Evolutionary conservation across 2,329 filamentous ascomycete genomes (phyloP), one percentile per base, ranked within the genome.

Genomic region (Diplocarpon rosae): DNA sequence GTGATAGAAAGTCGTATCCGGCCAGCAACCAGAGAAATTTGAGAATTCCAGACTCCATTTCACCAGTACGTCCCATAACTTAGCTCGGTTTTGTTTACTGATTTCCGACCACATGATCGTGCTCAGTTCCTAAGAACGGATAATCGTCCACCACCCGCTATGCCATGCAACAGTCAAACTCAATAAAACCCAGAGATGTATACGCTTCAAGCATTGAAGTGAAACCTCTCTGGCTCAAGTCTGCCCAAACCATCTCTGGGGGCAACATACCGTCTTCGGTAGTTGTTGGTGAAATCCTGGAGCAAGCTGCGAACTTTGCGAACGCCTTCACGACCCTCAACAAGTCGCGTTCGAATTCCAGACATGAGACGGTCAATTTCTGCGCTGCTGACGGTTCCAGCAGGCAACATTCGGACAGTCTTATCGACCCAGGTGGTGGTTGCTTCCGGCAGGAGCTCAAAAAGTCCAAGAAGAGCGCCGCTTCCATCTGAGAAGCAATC

Each of bases 401-500:
- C 67, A 0, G 92, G 92, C 11, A 98, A 71, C 69, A 95, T 77
- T 50, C 80, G 76, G 46, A 98, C 78, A 0, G 92, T 96, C 15
- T 72, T 74, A 51, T 87, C 80, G 16, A 95, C 80, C 89, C 92
- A 96, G 5, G 70, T 64, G 1, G 84, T 79, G 12, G 88, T 86
- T 59, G 92, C 76, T 43, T 77, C 70, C 0, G 92, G 92, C 59
- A 93, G 70, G 33, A 96, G 69, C 62, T 95, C 83, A 61, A 98
- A 95, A 52, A 96, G 72, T 3, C 83, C 81, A 48, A 98, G 77
- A 42, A 98, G 68, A n/a, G 95, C 86, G 4, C 88, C 89, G 39
- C 87, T 95, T 13, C 88, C 89, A 61, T 98, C 92, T 0, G 89
- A 82, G 60, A 96, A 94, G 66, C 89, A 95, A 63, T 96, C 92